Base-by-base conservation (phyloP, 2,329 filamentous ascomycete species). In the Sarocladiaceae sp. region DNA sequence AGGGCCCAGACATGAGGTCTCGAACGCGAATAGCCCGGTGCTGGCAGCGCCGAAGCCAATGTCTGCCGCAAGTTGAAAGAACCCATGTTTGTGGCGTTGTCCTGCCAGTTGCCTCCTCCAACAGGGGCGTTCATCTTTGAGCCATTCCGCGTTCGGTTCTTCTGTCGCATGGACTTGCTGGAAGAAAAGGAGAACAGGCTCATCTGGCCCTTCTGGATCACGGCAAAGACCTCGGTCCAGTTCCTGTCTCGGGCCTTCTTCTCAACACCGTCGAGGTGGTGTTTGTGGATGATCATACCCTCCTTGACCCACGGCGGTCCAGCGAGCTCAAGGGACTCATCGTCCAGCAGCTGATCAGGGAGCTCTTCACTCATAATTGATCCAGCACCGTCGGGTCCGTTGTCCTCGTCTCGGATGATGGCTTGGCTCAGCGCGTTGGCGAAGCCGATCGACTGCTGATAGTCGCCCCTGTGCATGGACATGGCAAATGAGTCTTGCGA, bases 291-390 rank as follows among this genome's bases (percentile, higher is more conserved):
- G 18, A 97, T 77, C 60, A 95, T 90, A 56, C 94, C 94, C 70
- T 99, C 94, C 71, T 99, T 99, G 25, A 95, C 87, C 94, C 94
- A 99, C 0, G 94, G 94, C n/a, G 94, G 90, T 22, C 94, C 94
- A 11, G 88, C 84, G 35, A 99, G 83, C 64, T 96, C 92, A 12
- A 99, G 79, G 0, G 87, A 90, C 63, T 99, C 94, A 62, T 97
- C 94, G 62, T 97, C 93, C 0, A 97, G 81, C 10, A 97, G 73
- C 23, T 87, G 83, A 4, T 80, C 75, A 1, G 74, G 73, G 29
- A 83, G 70, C 40, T 83, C 80, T 26, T 86, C 83, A 59, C 86
- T 85, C 57, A 78, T 74, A 59, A 74, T 75, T 62, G 70, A 82
- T 2, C 72, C 68, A 2, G 64, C 66, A 56, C 66, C 71, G 56